phyloP scores from a whole-genome alignment of 345 rosid species.

The Hibiscus mutabilis region DNA sequence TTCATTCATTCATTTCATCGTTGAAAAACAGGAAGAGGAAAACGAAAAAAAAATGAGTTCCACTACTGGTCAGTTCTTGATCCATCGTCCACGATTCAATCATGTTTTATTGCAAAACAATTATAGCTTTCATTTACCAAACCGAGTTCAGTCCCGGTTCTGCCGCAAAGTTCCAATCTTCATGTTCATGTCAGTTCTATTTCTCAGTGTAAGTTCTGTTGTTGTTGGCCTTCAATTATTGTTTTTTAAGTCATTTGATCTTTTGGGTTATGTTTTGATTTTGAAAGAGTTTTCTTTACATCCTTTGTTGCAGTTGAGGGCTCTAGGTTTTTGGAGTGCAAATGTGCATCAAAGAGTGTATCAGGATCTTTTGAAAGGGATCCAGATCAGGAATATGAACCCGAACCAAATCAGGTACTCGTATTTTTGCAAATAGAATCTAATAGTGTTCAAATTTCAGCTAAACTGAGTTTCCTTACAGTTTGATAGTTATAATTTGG shows the following conservation, averaged over 20 bases:
- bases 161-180: constrained; percentile 12
- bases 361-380: constrained; percentile 30
- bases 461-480: neutral
- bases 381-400: constrained; percentile 30
- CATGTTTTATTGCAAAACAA: constrained; percentile 2
- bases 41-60: constrained; percentile 7
- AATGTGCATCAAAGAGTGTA: constrained; percentile 32
- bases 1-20: neutral
- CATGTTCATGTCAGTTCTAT: constrained; percentile 16
- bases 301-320: constrained; percentile 17
- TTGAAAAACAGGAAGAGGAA: neutral
- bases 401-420: constrained; percentile 8
- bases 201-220: constrained; percentile 29
- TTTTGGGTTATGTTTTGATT: neutral
- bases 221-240: neutral
- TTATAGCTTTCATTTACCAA: neutral
- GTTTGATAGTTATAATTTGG: neutral
- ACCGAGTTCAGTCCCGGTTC: constrained; percentile 9
- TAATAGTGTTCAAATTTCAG: neutral
- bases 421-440: neutral
- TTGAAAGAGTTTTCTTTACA: neutral
- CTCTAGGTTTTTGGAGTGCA: constrained; percentile 32
- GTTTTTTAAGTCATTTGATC: neutral
- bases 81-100: constrained; percentile 8
- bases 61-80: neutral